phyloP scores from a whole-genome alignment of 257 asterid genomes.

The Nemophila menziesii region DNA sequence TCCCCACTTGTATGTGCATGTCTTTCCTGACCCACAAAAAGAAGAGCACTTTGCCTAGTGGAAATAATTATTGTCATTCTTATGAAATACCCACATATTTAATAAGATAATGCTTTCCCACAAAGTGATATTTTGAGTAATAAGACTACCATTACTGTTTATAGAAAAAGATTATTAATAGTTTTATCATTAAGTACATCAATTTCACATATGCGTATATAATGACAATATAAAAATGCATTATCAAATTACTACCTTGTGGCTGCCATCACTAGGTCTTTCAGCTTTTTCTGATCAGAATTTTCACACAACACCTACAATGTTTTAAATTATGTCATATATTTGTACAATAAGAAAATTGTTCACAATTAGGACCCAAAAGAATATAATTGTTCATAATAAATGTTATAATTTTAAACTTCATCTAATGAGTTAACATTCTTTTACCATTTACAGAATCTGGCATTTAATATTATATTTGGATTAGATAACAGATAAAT shows the following conservation, averaged over 20 bases:
- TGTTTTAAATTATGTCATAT: neutral
- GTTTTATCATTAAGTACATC: neutral
- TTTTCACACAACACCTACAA: conserved; percentile 62
- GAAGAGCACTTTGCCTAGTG: no score
- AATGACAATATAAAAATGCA: neutral
- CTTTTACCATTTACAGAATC: no score
- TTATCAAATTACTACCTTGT: conserved; percentile 42
- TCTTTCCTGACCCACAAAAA: no score
- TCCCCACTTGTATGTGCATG: no score
- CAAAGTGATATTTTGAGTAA: no score
- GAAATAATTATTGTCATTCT: neutral
- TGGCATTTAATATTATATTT: no score
- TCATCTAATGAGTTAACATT: no score
- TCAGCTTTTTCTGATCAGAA: conserved; percentile 56
- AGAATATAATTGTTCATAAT: no score
- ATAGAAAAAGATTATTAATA: neutral
- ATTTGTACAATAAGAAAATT: no score
- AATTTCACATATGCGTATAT: neutral
- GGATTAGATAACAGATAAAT: no score
- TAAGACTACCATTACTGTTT: neutral
- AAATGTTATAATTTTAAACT: no score
- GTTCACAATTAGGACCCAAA: no score
- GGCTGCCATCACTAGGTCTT: conserved; percentile 69
- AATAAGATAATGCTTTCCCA: neutral
- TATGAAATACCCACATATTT: neutral